phyloP scores from a whole-genome alignment of 805 yeast genomes.

The Tanozyma kutaoensis region DNA sequence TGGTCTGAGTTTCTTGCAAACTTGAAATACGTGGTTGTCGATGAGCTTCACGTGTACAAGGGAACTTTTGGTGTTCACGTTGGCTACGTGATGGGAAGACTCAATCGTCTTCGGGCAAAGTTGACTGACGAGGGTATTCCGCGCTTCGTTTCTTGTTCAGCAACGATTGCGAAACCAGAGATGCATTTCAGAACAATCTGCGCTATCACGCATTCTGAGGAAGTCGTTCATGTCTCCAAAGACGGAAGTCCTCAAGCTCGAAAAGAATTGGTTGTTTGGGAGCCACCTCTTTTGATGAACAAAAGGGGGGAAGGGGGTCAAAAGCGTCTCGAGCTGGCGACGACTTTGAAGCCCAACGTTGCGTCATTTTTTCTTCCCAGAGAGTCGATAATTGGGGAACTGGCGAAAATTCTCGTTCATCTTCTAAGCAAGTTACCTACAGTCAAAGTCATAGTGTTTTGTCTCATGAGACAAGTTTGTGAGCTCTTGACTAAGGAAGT shows the following conservation, averaged over 20 bases:
- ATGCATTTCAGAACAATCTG: conserved; percentile 63
- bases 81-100: conserved; percentile 67
- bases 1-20: conserved; percentile 63
- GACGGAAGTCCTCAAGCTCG: conserved; percentile 89
- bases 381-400: conserved; percentile 58
- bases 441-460: conserved; percentile 78
- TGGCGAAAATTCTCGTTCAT: conserved; percentile 61
- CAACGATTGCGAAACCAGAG: conserved; percentile 70
- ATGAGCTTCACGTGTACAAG: conserved; percentile 75
- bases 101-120: conserved; percentile 48
- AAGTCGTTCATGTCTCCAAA: conserved; percentile 42
- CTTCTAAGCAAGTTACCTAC: conserved; percentile 39
- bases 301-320: conserved; percentile 31
- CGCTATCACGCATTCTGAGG: conserved; percentile 36
- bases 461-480: conserved; percentile 75
- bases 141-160: conserved; percentile 78
- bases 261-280: conserved; percentile 70
- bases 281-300: conserved; percentile 57
- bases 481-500: conserved; percentile 82
- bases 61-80: conserved; percentile 94
- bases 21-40: conserved; percentile 66
- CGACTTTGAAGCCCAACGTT: conserved; percentile 2
- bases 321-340: conserved; percentile 2
- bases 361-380: conserved; percentile 23
- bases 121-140: conserved; percentile 5